Base-by-base conservation (phyloP, 2,329 filamentous ascomycete species). In the Neobulgaria alba region DNA sequence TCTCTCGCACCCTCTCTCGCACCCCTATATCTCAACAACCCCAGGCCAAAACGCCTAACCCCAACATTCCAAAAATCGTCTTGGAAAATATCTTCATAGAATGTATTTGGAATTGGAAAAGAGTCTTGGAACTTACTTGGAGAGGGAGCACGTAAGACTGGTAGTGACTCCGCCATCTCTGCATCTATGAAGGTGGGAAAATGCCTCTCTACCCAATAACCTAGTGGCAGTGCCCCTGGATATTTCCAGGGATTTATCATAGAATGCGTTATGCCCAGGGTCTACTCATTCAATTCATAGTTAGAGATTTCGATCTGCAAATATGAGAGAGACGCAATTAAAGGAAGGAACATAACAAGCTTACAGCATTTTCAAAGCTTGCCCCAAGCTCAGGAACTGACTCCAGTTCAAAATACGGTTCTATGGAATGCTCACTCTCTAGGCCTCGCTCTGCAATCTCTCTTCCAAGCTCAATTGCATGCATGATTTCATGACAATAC, bases 61-160 rank as follows among this genome's bases (percentile, higher is more conserved):
- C 19, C 35, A 3, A 41, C 19, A 8, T 34, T 30, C 51, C 51
- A 55, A 17, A 55, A 55, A 2, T 40, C 34, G 10, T 48, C 42
- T 33, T 53, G 51, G 10, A 50, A 46, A 2, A 49, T 41, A 8
- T 52, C 50, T 34, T 51, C 33, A 19, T 49, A 51, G 10, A 49
- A 49, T 2, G 45, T 39, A 4, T 45, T 36, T 4, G 46, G 45
- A 3, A 52, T 41, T 1, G 49, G 50, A 16, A 38, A 50, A 8
- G 18, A 30, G 3, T 45, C 43, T 10, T 47, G 36, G 8, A 36
- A 29, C 3, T 29, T 15, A 1, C 18, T 14, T 4, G 47, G 39
- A 0, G 21, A 41, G 1, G 50, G 50, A 15, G 44, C 18, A 2
- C 14, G 35, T 9, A 54, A 34, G 2, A 45, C 8, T 3, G 19